These are phyloP conservation scores for Microcyclosporella mali DNA, from an alignment of 2,329 filamentous ascomycete species.

Conservation along the genomic window DNA sequence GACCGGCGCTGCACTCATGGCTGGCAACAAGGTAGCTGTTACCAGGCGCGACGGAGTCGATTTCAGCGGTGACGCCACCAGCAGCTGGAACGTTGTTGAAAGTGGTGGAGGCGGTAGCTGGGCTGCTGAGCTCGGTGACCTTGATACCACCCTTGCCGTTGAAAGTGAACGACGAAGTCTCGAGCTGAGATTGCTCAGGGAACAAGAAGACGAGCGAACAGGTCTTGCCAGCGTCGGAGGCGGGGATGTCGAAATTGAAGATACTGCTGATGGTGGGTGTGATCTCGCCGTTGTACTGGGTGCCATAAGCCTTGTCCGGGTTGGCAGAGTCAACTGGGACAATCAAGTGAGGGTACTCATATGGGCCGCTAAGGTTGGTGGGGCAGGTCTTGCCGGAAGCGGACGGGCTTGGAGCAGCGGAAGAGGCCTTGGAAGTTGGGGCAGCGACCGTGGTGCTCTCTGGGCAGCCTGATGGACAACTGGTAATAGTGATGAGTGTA, in stretches of 20 bases:
- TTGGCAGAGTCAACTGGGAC: slow-evolving; percentile 52
- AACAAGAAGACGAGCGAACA: slow-evolving; percentile 63
- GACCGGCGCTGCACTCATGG: slow-evolving; percentile 11
- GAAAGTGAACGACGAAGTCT: slow-evolving; percentile 53
- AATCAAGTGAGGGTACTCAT: slow-evolving; percentile 55
- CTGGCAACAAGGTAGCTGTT: slow-evolving; percentile 14
- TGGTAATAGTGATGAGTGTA: slow-evolving; percentile 6
- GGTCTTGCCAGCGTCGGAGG: slow-evolving; percentile 48
- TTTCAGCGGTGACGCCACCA: not conserved
- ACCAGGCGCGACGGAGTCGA: slow-evolving; percentile 6
- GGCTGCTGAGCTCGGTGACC: slow-evolving; percentile 36
- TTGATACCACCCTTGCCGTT: slow-evolving; percentile 17
- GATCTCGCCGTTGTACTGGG: slow-evolving; percentile 52
- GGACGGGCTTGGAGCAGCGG: slow-evolving; percentile 2
- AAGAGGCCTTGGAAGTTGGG: not conserved
- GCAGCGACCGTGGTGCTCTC: not conserved
- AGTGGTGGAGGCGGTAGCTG: slow-evolving; percentile 46
- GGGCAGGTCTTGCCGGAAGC: slow-evolving; percentile 26
- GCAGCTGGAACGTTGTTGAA: slow-evolving; percentile 37
- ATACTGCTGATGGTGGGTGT: slow-evolving; percentile 50
- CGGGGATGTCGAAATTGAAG: slow-evolving; percentile 64
- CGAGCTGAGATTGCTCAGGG: slow-evolving; percentile 50
- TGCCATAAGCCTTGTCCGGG: slow-evolving; percentile 49
- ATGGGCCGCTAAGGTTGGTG: slow-evolving; percentile 29
- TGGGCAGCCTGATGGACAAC: slow-evolving; percentile 1